These are phyloP conservation scores for Leccinum angustisporum DNA, from an alignment of 1,284 basidiomycete genomes.

Conservation along the genomic window DNA sequence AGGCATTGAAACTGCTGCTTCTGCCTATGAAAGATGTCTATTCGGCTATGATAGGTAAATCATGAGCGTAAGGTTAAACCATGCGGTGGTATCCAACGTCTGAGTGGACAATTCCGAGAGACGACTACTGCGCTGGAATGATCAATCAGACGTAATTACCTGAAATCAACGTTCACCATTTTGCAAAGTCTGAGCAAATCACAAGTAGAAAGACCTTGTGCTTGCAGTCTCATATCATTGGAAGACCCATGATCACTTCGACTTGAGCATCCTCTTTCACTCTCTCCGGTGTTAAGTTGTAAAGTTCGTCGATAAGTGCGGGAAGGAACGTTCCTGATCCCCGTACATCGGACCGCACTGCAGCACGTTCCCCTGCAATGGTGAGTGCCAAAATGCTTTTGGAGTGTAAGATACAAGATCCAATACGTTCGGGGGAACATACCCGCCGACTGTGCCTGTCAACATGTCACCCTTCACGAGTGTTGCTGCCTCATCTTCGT, in stretches of 20 bases:
- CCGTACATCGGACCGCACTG: conserved; percentile 62
- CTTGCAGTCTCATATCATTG: too few species aligned
- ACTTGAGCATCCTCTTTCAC: conserved; percentile 53
- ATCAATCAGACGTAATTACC: too few species aligned
- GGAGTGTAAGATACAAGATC: conserved; percentile 13
- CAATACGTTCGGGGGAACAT: conserved; percentile 21
- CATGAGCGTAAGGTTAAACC: too few species aligned
- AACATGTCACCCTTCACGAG: conserved; percentile 75
- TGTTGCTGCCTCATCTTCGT: conserved; percentile 33
- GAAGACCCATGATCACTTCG: conserved; percentile 29
- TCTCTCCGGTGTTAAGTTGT: conserved; percentile 57
- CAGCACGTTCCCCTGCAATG: conserved; percentile 83
- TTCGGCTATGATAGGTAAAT: too few species aligned
- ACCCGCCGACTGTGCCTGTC: conserved; percentile 76
- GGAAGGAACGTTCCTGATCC: conserved; percentile 89
- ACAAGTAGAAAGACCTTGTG: not conserved
- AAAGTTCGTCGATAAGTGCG: conserved; percentile 83
- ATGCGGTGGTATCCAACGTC: too few species aligned
- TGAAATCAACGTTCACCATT: too few species aligned
- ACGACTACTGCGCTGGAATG: too few species aligned
- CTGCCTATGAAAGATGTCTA: too few species aligned
- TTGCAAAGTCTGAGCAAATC: too few species aligned
- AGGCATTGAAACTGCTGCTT: too few species aligned
- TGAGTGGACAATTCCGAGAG: too few species aligned
- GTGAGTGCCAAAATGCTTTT: conserved; percentile 77